Evolutionary conservation across 208 protist genomes (phyloP).

Genomic region (Trypanosoma melophagium): DNA sequence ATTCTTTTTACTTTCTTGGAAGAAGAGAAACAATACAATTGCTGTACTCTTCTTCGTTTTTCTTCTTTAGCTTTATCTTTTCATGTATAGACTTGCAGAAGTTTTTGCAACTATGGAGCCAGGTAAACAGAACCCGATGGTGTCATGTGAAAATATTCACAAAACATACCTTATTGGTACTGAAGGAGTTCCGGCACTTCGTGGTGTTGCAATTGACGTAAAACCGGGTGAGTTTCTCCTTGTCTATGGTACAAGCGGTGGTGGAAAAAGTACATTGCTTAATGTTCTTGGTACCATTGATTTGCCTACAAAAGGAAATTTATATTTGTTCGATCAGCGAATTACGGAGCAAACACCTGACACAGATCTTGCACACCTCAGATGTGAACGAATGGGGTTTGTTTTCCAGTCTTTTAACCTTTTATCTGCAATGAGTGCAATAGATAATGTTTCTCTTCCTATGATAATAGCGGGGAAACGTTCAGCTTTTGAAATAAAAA

Average conservation of each 20-base stretch:
- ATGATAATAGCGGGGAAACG: conserved; percentile 92
- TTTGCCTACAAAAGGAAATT: conserved; percentile 94
- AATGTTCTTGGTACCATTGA: conserved; percentile 98
- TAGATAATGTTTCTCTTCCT: conserved; percentile 95
- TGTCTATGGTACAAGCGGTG: conserved; percentile 95
- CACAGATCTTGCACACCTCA: conserved; percentile 58
- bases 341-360: conserved; percentile 78
- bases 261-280: conserved; percentile 96
- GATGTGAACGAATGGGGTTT: conserved; percentile 88
- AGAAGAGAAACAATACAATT: too few relatives aligned
- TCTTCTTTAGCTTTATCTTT: conserved; percentile 10
- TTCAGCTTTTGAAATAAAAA: conserved; percentile 51
- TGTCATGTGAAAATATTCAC: conserved; percentile 95
- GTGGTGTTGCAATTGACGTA: conserved; percentile 89
- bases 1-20: too few relatives aligned
- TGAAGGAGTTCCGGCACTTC: conserved; percentile 95
- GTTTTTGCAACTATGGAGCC: conserved; percentile 8
- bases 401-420: conserved; percentile 98
- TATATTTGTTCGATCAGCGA: conserved; percentile 86
- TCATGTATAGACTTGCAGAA: neutral
- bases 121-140: conserved; percentile 38
- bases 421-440: conserved; percentile 90
- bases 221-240: conserved; percentile 91
- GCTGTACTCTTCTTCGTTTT: conserved; percentile 14
- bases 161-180: conserved; percentile 96